These are phyloP conservation scores for Infundibulicybe gibba DNA, from an alignment of 768 basidiomycete species.

Conservation along the genomic window DNA sequence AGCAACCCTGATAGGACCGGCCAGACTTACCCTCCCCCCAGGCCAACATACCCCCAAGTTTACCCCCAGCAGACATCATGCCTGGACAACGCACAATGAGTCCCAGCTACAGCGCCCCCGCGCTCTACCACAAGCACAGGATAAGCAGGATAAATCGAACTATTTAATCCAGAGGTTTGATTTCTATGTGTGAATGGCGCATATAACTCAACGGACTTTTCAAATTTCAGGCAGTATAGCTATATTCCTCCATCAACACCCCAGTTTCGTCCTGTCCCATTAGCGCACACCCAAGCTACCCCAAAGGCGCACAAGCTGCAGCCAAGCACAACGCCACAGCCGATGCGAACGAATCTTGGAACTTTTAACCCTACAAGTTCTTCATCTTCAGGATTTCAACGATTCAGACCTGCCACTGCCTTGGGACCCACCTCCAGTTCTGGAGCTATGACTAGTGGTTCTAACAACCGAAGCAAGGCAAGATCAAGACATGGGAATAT, in stretches of 20 bases:
- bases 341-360: too few species aligned
- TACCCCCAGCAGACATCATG: constrained; percentile 20
- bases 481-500: constrained; percentile 29
- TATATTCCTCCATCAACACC: constrained; percentile 49
- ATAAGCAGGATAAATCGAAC: too few species aligned
- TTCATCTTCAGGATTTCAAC: too few species aligned
- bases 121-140: too few species aligned
- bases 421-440: too few species aligned
- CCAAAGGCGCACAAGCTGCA: too few species aligned
- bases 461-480: too few species aligned
- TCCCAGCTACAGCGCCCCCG: too few species aligned
- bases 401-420: too few species aligned
- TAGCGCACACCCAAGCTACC: constrained; percentile 39
- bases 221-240: constrained; percentile 53
- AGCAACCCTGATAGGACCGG: constrained; percentile 52
- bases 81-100: constrained; percentile 8
- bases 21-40: constrained; percentile 64
- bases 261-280: constrained; percentile 32
- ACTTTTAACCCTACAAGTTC: too few species aligned
- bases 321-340: too few species aligned
- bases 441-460: too few species aligned
- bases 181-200: constrained; percentile 4
- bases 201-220: constrained; percentile 16
- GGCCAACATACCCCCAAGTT: constrained; percentile 50
- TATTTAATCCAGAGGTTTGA: constrained; percentile 22